Percentiles rank a stretch among this genome's conserved stretches.
Evolutionary conservation across 257 asterid species (phyloP).

Genomic region (Rubia yunnanensis): DNA sequence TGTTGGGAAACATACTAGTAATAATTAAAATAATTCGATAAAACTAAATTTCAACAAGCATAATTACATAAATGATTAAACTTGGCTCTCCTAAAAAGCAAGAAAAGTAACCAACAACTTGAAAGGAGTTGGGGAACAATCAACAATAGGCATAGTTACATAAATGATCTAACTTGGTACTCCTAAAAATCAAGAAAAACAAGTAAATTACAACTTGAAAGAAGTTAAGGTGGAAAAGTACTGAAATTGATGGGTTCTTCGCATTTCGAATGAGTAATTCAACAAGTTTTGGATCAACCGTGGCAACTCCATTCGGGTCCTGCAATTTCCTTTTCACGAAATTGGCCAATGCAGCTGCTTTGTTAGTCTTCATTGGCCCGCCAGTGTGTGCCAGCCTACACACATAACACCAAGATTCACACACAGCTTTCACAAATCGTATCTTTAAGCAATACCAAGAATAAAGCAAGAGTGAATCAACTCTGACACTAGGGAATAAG

Average conservation of each 20-base stretch:
- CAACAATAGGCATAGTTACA: no score
- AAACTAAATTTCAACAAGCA: neutral
- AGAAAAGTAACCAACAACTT: neutral
- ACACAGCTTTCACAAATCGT: neutral
- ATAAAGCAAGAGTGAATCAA: no score
- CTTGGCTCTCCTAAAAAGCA: neutral
- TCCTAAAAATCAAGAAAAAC: no score
- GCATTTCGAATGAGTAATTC: conserved; percentile 81
- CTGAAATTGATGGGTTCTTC: conserved; percentile 60
- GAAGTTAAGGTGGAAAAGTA: no score
- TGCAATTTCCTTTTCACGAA: conserved; percentile 79
- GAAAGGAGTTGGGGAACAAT: conserved; percentile 8
- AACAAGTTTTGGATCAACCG: conserved; percentile 64
- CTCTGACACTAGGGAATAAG: no score
- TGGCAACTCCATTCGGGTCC: conserved; percentile 69
- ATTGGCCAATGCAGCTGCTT: conserved; percentile 93
- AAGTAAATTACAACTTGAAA: no score
- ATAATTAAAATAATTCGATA: no score
- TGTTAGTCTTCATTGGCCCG: conserved; percentile 86
- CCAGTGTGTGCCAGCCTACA: conserved; percentile 86
- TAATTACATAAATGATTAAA: neutral
- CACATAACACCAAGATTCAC: neutral
- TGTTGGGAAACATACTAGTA: no score
- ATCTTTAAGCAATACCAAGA: neutral
- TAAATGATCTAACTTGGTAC: no score